Evolutionary conservation across 257 asterid species (phyloP), one percentile per base, ranked within the genome.

Genomic region (Anisodus acutangulus): DNA sequence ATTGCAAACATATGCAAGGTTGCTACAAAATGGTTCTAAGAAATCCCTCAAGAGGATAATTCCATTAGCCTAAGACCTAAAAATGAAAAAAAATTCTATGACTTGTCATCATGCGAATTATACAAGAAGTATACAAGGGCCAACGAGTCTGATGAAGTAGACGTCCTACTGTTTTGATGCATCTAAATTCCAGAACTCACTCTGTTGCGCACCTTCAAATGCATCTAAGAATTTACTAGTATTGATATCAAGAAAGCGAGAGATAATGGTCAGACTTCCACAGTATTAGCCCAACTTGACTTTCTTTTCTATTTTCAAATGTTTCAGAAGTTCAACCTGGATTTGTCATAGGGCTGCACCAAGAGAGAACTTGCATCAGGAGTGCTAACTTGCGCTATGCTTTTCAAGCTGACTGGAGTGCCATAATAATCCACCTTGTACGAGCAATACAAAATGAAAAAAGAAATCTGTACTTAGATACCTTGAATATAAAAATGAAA

Each of bases 331-430:
- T 76, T 51, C 47, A 76, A 93, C 98, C 97, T 92, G 89, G 99
- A 94, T 91, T 96, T 96, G 87, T 96, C 99, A 85, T 93, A 96
- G 53, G 99, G 99, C 89, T 93, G 96, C 86, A 96, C 95, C 91
- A 94, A 81, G 86, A 93, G 91, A 81, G 97, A 97, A 88, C 93
- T 91, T 43, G 98, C 88, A 88, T 97, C 96, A 5, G 98, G 98
- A 83, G 95, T 93, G 91, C 93, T 93, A 76, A 97, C 87, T 89
- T 97, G 99, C 67, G 98, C 99, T 87, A 97, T 91, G 86, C 95
- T 92, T 90, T 93, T 97, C 90, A 97, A 85, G 89, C 87, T 84
- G 85, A 94, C 98, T 9, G 98, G 99, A 83, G 93, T 89, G 82
- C 98, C 98, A 85, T 93, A 93, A 72, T 95, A 97, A 84, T 95